Evolutionary conservation across 331 rosid genomes (phyloP).

Genomic region (Dryas integrifolia): DNA sequence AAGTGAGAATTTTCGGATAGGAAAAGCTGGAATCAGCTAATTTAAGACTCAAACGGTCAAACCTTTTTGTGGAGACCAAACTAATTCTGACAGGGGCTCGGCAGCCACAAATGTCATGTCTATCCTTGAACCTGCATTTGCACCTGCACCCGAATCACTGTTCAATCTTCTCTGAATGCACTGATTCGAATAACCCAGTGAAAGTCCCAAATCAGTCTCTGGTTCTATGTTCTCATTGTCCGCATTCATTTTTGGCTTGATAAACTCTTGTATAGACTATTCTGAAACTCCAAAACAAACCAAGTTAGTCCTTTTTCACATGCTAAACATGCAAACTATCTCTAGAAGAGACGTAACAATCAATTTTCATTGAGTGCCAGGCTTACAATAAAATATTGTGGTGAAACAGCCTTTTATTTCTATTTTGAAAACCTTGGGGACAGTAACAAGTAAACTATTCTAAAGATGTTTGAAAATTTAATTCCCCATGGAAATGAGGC

Average conservation of each 20-base stretch:
- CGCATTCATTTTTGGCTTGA: constrained; percentile 49
- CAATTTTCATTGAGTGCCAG: neutral
- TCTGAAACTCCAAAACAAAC: constrained; percentile 40
- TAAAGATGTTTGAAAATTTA: neutral
- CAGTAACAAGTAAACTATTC: neutral
- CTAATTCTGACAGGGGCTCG: constrained; percentile 77
- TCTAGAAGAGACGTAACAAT: constrained; percentile 3
- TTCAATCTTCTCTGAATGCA: constrained; percentile 34
- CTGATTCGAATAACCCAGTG: constrained; percentile 37
- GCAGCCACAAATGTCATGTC: constrained; percentile 45
- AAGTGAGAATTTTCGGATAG: constrained; percentile 34
- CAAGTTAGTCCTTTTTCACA: constrained; percentile 23
- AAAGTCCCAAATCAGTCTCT: constrained; percentile 50
- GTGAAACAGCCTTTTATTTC: neutral
- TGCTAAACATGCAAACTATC: constrained; percentile 13
- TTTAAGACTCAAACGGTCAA: constrained; percentile 52
- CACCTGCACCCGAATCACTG: constrained; percentile 82
- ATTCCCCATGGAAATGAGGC: neutral
- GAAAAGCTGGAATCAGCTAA: constrained; percentile 53
- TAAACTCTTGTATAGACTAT: constrained; percentile 27
- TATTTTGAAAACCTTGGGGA: neutral
- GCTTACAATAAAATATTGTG: neutral
- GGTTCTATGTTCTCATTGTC: constrained; percentile 50
- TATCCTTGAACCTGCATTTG: constrained; percentile 76
- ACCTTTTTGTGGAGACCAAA: constrained; percentile 86